Percentiles rank a stretch among this genome's conserved stretches.
Conservation (phyloP, 306 rosid genomes). For the Crotalaria pallida region DNA sequence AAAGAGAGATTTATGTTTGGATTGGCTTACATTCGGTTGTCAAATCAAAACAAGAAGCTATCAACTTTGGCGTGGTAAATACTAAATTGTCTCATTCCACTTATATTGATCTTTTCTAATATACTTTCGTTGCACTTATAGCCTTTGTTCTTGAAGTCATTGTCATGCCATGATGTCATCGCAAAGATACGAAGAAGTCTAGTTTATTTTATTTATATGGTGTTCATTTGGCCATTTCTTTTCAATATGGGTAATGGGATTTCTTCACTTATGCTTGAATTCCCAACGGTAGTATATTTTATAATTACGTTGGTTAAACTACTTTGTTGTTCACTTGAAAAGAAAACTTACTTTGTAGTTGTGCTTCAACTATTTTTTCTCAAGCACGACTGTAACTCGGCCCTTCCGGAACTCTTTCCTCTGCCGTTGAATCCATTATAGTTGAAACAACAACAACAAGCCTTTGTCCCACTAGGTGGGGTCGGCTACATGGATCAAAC, state of each 20-base stretch:
- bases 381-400: background rate
- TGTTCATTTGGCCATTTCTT: background rate
- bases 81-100: background rate
- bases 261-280: background rate
- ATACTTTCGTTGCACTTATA: background rate
- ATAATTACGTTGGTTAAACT: background rate
- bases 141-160: background rate
- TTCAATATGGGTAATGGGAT: background rate
- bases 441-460: no score
- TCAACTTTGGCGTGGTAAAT: constrained; percentile 74
- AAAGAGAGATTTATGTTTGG: constrained; percentile 87
- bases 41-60: constrained; percentile 78
- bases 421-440: background rate
- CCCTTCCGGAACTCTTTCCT: background rate
- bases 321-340: no score
- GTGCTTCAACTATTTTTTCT: background rate
- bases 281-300: background rate
- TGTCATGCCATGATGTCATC: background rate
- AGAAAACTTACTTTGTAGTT: no score
- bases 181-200: background rate
- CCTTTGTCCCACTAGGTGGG: no score
- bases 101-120: background rate
- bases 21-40: constrained; percentile 69
- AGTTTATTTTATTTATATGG: background rate
- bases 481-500: no score